Evolutionary conservation across 164 flowering plant genomes (phyloP), one percentile per base, ranked within the genome.

Genomic region (Sedum album): DNA sequence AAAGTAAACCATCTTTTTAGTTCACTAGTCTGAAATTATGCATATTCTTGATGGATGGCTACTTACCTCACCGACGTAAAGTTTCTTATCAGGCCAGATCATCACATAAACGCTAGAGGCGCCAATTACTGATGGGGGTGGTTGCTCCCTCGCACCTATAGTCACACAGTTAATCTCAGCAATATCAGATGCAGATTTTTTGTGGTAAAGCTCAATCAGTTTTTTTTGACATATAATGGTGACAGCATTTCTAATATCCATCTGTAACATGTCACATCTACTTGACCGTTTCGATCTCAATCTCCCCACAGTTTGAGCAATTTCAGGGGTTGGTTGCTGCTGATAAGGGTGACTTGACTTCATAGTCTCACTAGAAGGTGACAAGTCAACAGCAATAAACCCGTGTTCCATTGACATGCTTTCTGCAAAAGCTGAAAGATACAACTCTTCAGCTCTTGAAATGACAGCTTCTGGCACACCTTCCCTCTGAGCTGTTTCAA

Each of bases 51-150:
- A 35, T 13, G 10, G 23, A 41, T 14, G 71, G 41, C 1, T 23
- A 61, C 71, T 26, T 82, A 90, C 98, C 98, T 88, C 82, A 70
- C 99, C 99, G 38, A 94, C 84, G 69, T 94, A 94, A 35, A 94
- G 72, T 67, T 75, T 88, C 70, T 75, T 82, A 72, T 90, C 99
- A 36, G 97, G 89, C 69, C 88, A 78, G 53, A 88, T 66, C 75
- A 94, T 73, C 61, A 91, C 85, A 70, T 94, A 94, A 38, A 91
- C 91, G 70, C 96, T 75, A 60, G 99, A 94, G 75, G 87, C 82
- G 72, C 97, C 96, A 23, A 91, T 76, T 21, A 89, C 77, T 51
- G 96, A 88, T 66, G 99, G 99, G 66, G 99, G 99, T 8, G 99
- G 96, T 55, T 75, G 87, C 73, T 94, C 95, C 79, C 85, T 77